Percentiles rank a stretch among this genome's conserved stretches.
These are phyloP conservation scores for Yamadazyma atmosphaerica DNA, from an alignment of 1,139 yeast species.

Conservation along the genomic window DNA sequence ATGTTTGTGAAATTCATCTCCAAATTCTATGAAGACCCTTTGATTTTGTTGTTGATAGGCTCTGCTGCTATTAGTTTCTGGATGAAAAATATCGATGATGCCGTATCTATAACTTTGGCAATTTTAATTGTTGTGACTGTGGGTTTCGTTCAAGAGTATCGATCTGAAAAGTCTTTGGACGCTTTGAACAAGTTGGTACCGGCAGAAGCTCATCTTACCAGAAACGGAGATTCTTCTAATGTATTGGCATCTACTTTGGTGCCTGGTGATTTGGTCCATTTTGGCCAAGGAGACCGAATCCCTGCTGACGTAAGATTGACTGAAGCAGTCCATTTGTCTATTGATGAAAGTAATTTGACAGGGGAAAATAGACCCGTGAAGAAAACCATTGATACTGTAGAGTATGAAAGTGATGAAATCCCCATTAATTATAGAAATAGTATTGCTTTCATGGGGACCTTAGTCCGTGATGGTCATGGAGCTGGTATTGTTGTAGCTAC, in stretches of 20 bases:
- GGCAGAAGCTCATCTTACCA: conserved; percentile 84
- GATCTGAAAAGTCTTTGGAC: conserved; percentile 89
- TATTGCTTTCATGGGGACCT: conserved; percentile 93
- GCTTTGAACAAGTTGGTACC: conserved; percentile 92
- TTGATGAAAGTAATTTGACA: conserved; percentile 91
- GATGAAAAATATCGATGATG: conserved; percentile 94
- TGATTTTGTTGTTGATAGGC: conserved; percentile 81
- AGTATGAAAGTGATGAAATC: conserved; percentile 20
- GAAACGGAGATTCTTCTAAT: conserved; percentile 74
- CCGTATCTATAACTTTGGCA: conserved; percentile 84
- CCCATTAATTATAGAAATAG: conserved; percentile 67
- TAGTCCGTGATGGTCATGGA: conserved; percentile 93
- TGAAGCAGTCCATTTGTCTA: conserved; percentile 71
- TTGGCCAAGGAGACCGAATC: conserved; percentile 87
- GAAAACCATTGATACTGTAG: conserved; percentile 48
- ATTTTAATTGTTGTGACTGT: conserved; percentile 89
- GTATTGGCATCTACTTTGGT: conserved; percentile 84
- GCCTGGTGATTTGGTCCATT: conserved; percentile 91
- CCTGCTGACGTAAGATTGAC: conserved; percentile 90
- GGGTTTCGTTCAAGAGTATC: conserved; percentile 93
- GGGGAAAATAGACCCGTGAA: conserved; percentile 90
- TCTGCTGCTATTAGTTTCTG: conserved; percentile 81
- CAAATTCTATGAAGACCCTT: conserved; percentile 85
- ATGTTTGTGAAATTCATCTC: conserved; percentile 66
- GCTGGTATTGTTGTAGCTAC: conserved; percentile 91